Base-by-base conservation (phyloP, 2,329 filamentous ascomycete species). In the Alternaria brassicae region DNA sequence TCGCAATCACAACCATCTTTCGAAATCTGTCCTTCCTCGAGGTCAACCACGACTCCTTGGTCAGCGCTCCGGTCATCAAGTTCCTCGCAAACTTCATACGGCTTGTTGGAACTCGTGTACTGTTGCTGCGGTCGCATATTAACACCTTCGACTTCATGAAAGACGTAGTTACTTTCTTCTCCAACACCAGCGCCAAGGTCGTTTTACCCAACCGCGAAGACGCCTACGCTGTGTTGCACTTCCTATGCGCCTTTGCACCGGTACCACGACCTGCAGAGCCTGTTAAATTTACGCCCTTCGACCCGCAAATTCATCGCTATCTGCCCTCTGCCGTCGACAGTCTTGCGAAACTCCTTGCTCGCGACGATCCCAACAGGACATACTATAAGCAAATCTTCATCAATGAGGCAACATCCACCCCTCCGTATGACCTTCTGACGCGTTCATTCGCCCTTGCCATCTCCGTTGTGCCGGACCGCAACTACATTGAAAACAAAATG, bases 141-240 rank as follows among this genome's bases (percentile, higher is more conserved):
- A 97, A 97, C 78, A 95, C 91, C 0, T 82, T 97, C 66, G 95
- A 99, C 77, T 94, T 98, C 71, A 96, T 97, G 91, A 99, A 99
- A 79, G 95, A 99, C 76, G 83, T 93, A 28, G 87, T 98, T 58
- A 89, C 92, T 15, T 88, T 96, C 66, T 83, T 99, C 54, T 97
- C 94, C 56, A 98, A 99, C 76, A 87, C 96, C 47, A 89, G 93
- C 7, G 88, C 91, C 45, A 86, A 87, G 9, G 86, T 98, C 52
- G 90, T 94, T 72, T 83, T 99, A 37, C 90, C 93, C 1, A 90
- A 90, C 19, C 89, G 91, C 63, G 93, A 98, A 72, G 93, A 98
- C 74, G 93, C 93, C 0, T 82, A 92, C 37, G 92, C 91, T 70
- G 83, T 98, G 6, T 81, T 99, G 37, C 90, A 96, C 73, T 96